A percentile compares a stretch with the other conserved stretches of the same genome.
phyloP scores from a whole-genome alignment of 768 basidiomycete species.

The Symmetrospora coprosmae region DNA sequence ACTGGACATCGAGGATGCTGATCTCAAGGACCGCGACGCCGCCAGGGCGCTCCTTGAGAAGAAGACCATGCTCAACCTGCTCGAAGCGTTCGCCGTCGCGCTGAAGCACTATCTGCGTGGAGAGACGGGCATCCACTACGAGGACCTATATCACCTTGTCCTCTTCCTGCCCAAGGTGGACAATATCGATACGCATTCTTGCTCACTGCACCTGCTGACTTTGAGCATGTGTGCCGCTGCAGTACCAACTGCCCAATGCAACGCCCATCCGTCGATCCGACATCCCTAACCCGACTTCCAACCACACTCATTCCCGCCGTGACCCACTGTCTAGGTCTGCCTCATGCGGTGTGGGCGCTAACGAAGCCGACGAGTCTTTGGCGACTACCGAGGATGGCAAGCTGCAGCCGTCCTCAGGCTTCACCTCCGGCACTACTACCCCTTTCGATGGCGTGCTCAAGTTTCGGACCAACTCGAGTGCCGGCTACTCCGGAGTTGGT shows the following conservation, averaged over 20 bases:
- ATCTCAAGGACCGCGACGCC: constrained; percentile 8
- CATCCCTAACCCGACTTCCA: background rate
- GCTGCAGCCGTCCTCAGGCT: no score
- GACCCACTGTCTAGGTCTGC: no score
- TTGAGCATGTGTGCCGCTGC: background rate
- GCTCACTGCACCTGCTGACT: background rate
- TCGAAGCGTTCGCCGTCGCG: constrained; percentile 19
- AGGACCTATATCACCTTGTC: constrained; percentile 15
- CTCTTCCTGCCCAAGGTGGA: constrained; percentile 17
- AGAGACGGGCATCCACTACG: constrained; percentile 16
- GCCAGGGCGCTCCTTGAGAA: constrained; percentile 13
- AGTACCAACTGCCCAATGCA: constrained; percentile 14
- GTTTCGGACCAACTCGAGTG: no score
- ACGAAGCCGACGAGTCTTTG: no score
- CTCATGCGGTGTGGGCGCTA: no score
- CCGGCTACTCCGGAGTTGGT: no score
- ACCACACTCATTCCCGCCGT: no score
- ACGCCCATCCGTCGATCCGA: constrained; percentile 7
- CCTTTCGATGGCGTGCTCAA: no score
- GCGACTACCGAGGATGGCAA: no score
- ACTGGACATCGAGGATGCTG: background rate
- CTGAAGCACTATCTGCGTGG: constrained; percentile 23
- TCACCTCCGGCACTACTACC: no score
- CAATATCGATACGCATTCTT: background rate
- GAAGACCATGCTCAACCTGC: constrained; percentile 21